Conservation (phyloP, 192 early-diverging fungal species). For the Coemansia sp. region DNA sequence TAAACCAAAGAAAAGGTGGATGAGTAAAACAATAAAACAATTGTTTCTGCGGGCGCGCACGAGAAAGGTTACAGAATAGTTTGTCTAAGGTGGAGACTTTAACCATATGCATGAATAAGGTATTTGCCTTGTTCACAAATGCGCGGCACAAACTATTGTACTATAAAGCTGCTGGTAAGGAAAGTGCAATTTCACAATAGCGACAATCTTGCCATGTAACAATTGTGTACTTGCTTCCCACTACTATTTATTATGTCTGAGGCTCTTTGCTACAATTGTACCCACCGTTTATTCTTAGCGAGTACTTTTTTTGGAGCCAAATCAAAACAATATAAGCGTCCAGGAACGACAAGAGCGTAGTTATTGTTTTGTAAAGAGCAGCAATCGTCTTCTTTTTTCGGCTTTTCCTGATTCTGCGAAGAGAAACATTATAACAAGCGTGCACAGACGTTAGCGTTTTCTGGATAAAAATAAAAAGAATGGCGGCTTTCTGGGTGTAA, state of each 20-base stretch:
- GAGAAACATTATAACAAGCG: too few species aligned
- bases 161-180: background rate
- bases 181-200: conserved; percentile 1
- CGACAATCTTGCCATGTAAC: background rate
- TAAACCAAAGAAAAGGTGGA: background rate
- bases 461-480: too few species aligned
- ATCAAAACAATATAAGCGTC: background rate
- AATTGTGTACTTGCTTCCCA: background rate
- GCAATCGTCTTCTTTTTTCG: background rate
- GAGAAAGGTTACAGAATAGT: background rate
- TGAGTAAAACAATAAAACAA: background rate
- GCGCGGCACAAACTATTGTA: background rate
- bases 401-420: too few species aligned
- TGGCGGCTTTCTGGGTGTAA: too few species aligned
- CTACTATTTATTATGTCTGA: background rate
- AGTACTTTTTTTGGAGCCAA: background rate
- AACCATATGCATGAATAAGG: background rate
- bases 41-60: background rate
- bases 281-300: background rate
- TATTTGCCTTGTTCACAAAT: background rate
- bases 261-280: background rate
- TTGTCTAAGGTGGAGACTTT: background rate
- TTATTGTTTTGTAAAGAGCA: background rate
- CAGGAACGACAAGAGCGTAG: background rate
- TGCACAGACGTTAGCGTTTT: too few species aligned